Base-by-base conservation (phyloP, 1,284 basidiomycete genomes). In the Grifola frondosa region DNA sequence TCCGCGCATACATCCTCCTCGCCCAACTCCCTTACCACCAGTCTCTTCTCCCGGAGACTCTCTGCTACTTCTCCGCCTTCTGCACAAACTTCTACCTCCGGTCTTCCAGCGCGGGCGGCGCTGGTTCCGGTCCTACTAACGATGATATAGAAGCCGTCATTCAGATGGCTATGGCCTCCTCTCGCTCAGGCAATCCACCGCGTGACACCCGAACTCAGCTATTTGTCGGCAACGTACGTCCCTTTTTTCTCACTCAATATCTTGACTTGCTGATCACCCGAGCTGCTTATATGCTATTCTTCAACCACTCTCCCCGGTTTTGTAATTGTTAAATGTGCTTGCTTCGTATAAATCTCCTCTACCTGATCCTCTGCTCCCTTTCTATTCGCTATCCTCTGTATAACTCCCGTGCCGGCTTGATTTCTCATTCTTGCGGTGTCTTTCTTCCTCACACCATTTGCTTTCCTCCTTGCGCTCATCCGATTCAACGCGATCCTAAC, bases 181-280 rank as follows among this genome's bases (percentile, higher is more conserved):
- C 53, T 13, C 69, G 69, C 24, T 58, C 70, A 2, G 63, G 74
- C 2, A 57, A 69, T 32, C 77, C 80, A 36, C 77, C 77, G 2
- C 65, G 80, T 44, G 94, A 97, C 64, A 96, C 91, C 0, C 76
- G 91, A 40, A 94, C 91, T 0, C 91, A 95, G 67, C 75, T 93
- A 9, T 95, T 92, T 58, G 87, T 93, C 29, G 91, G 91, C 42
- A 95, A 95, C 62, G 87, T 91, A 62, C 59, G 84, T 73, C 35
- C 42, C 37, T 37, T 24, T 29, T 36, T 32, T 26, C 35, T 46
- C 23, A 31, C 42, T 45, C 38, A 17, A n/a, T 40, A 26, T 44
- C 29, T 37, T 30, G 31, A 30, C 19, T 16, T 30, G 15, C 19
- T 40, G 12, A 34, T 22, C 34, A n/a, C n/a, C 25, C 16, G 24